Percentiles rank a stretch among this genome's conserved stretches.
These are phyloP conservation scores for Biscogniauxia marginata DNA, from an alignment of 2,329 filamentous ascomycete species.

Conservation along the genomic window DNA sequence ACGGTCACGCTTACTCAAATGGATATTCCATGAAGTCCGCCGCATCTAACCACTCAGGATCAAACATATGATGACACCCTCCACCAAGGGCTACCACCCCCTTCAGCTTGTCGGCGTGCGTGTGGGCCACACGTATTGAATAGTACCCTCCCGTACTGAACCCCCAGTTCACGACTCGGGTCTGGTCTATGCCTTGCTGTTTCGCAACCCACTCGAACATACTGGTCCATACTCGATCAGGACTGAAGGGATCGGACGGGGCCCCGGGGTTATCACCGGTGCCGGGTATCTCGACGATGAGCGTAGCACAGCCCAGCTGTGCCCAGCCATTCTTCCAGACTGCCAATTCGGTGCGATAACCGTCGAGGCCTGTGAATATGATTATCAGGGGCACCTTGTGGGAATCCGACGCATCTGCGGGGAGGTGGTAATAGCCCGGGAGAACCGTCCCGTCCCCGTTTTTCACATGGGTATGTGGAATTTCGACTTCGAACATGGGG, in stretches of 20 bases:
- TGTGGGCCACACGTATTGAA: slow-evolving; percentile 56
- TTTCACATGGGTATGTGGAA: slow-evolving; percentile 29
- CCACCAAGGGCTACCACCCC: slow-evolving; percentile 55
- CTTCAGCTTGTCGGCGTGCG: slow-evolving; percentile 49
- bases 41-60: slow-evolving; percentile 49
- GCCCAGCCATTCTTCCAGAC: slow-evolving; percentile 35
- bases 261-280: slow-evolving; percentile 55
- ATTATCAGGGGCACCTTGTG: slow-evolving; percentile 25
- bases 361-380: slow-evolving; percentile 31
- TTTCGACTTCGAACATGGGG: slow-evolving; percentile 29
- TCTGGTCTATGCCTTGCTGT: slow-evolving; percentile 46
- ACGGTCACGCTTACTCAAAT: slow-evolving; percentile 44
- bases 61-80: slow-evolving; percentile 59
- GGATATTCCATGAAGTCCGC: slow-evolving; percentile 59
- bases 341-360: slow-evolving; percentile 33
- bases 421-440: slow-evolving; percentile 30
- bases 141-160: slow-evolving; percentile 61
- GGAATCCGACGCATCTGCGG: slow-evolving; percentile 17
- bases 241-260: slow-evolving; percentile 43
- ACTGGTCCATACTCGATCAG: slow-evolving; percentile 53
- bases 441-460: slow-evolving; percentile 25
- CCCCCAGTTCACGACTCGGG: slow-evolving; percentile 51
- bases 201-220: slow-evolving; percentile 53
- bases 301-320: slow-evolving; percentile 44
- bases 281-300: slow-evolving; percentile 56